phyloP scores from a whole-genome alignment of 2,329 filamentous ascomycete genomes.

The Bisporella sp. region DNA sequence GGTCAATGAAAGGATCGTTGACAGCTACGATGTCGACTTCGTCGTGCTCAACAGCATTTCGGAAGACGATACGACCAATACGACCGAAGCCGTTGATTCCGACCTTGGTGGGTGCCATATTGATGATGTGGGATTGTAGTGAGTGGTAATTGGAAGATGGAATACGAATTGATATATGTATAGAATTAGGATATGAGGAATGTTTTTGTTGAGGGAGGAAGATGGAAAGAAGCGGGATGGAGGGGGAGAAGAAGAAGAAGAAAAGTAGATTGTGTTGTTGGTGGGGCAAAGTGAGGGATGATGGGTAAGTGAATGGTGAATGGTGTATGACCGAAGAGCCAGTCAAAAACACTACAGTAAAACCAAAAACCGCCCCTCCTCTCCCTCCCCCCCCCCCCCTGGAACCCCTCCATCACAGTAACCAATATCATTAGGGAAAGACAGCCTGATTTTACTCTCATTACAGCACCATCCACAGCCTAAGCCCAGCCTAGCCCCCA shows the following conservation, averaged over 20 bases:
- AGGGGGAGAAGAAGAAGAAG: background rate
- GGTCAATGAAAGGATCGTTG: slow-evolving; percentile 99
- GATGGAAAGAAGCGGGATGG: background rate
- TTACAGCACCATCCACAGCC: too few relatives aligned
- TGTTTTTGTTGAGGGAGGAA: background rate
- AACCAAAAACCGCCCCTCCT: too few relatives aligned
- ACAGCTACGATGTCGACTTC: slow-evolving; percentile 92
- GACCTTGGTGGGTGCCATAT: slow-evolving; percentile 60
- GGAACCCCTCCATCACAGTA: too few relatives aligned
- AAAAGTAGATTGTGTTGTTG: slow-evolving; percentile 11
- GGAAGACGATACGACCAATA: slow-evolving; percentile 98
- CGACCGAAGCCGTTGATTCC: slow-evolving; percentile 99
- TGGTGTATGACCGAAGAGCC: too few relatives aligned
- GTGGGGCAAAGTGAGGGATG: too few relatives aligned
- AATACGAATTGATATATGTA: background rate
- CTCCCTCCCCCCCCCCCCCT: too few relatives aligned
- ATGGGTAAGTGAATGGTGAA: too few relatives aligned
- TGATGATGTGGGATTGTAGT: slow-evolving; percentile 23
- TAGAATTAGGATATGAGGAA: background rate
- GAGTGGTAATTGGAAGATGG: background rate
- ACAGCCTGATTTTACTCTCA: too few relatives aligned
- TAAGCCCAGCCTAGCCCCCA: too few relatives aligned
- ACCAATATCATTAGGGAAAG: too few relatives aligned
- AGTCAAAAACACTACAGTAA: too few relatives aligned
- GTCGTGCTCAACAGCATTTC: slow-evolving; percentile 86